Evolutionary conservation across 345 rosid genomes (phyloP).

Genomic region (Erucastrum elatum): DNA sequence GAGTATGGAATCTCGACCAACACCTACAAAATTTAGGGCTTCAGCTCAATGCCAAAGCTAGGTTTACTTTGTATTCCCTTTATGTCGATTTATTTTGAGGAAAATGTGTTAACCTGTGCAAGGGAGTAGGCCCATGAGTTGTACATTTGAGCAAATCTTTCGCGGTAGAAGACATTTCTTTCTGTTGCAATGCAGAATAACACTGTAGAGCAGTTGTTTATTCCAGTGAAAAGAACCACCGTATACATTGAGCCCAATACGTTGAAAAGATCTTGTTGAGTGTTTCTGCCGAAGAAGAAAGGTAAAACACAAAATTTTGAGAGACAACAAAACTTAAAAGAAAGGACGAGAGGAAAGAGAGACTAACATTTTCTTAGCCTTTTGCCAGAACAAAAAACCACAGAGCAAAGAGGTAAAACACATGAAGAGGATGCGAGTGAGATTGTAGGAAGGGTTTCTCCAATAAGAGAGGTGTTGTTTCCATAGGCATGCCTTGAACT

Average conservation of each 20-base stretch:
- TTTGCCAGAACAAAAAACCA: conserved; percentile 59
- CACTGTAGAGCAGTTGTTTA: conserved; percentile 42
- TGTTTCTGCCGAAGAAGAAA: conserved; percentile 30
- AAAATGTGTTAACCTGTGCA: conserved; percentile 42
- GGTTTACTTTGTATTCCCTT: too few relatives aligned
- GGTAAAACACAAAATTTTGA: not conserved
- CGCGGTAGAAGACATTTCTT: conserved; percentile 43
- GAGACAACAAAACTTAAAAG: not conserved
- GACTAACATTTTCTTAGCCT: conserved; percentile 50
- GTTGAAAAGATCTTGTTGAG: conserved; percentile 41
- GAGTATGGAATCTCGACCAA: too few relatives aligned
- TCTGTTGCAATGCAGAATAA: conserved; percentile 37
- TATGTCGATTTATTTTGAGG: not conserved
- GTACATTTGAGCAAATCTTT: conserved; percentile 51
- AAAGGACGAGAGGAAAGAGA: not conserved
- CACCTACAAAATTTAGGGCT: too few relatives aligned
- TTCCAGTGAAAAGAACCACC: conserved; percentile 36
- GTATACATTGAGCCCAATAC: conserved; percentile 42
- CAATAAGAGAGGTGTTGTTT: conserved; percentile 63
- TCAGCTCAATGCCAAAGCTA: too few relatives aligned
- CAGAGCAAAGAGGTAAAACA: conserved; percentile 37
- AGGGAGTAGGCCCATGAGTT: conserved; percentile 49
- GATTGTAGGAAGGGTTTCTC: conserved; percentile 59
- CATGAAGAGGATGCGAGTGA: conserved; percentile 42
- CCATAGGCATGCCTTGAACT: conserved; percentile 61